phyloP scores from a whole-genome alignment of 805 yeast species.

The Metschnikowia dekortorum region DNA sequence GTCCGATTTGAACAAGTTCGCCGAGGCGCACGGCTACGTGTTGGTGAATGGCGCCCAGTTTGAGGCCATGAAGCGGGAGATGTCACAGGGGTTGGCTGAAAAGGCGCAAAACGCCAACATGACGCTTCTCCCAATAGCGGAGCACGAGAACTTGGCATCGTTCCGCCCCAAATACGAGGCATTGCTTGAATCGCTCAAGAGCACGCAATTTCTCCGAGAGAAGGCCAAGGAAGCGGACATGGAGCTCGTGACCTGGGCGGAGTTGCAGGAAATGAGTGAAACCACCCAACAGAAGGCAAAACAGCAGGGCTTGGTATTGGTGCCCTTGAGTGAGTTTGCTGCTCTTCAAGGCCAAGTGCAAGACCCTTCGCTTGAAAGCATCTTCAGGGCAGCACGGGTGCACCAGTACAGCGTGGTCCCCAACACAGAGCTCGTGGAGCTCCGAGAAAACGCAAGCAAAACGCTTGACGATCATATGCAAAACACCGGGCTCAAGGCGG shows the following conservation, averaged over 20 bases:
- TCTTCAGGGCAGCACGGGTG: constrained; percentile 7
- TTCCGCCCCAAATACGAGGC: neutral
- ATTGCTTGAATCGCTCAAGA: constrained; percentile 1
- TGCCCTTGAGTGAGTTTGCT: constrained; percentile 13
- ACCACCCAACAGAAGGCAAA: constrained; percentile 17
- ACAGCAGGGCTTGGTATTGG: constrained; percentile 11
- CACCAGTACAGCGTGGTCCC: constrained; percentile 8
- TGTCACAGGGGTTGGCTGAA: constrained; percentile 8
- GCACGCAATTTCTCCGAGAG: constrained; percentile 3
- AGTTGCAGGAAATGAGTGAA: constrained; percentile 13
- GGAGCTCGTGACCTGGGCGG: constrained; percentile 9
- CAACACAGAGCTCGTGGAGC: constrained; percentile 3
- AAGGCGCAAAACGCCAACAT: constrained; percentile 9
- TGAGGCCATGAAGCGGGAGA: constrained; percentile 3
- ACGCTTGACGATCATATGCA: constrained; percentile 14
- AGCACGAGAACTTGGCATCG: constrained; percentile 2
- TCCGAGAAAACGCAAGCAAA: constrained; percentile 9
- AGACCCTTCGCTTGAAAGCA: constrained; percentile 9
- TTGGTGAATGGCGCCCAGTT: constrained; percentile 5
- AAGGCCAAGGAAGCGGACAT: constrained; percentile 6
- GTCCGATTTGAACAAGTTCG: constrained; percentile 8
- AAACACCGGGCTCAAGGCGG: constrained; percentile 8
- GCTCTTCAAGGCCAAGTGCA: constrained; percentile 7
- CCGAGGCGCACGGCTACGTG: constrained; percentile 6
- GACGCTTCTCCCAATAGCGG: constrained; percentile 7